Percentiles rank a stretch among this genome's conserved stretches.
These are phyloP conservation scores for Aspergillus chevalieri DNA, from an alignment of 2,329 filamentous ascomycete species.

Conservation along the genomic window DNA sequence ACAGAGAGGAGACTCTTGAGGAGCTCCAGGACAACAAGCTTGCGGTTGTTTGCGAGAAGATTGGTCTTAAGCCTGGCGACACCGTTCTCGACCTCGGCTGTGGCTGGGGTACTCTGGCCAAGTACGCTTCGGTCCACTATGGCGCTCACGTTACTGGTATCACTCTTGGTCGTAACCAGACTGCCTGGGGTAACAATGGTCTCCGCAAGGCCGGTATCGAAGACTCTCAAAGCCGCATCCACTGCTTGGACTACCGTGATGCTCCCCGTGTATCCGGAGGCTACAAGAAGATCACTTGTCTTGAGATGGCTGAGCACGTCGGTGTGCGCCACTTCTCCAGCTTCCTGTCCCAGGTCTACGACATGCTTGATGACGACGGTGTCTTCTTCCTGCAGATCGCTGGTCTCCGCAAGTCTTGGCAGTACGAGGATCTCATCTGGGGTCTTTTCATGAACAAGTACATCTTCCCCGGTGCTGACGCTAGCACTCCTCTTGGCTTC, in stretches of 20 bases:
- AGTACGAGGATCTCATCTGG: slow-evolving; percentile 97
- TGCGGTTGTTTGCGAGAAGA: slow-evolving; percentile 91
- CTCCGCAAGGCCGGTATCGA: slow-evolving; percentile 74
- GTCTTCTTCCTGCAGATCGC: slow-evolving; percentile 94
- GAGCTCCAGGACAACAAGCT: slow-evolving; percentile 98
- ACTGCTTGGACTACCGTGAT: slow-evolving; percentile 97
- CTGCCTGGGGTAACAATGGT: slow-evolving; percentile 89
- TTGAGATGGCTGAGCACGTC: slow-evolving; percentile 99
- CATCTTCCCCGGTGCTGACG: slow-evolving; percentile 94
- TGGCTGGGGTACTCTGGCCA: slow-evolving; percentile 93
- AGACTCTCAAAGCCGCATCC: slow-evolving; percentile 82
- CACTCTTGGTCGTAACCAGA: slow-evolving; percentile 93
- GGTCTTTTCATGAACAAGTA: slow-evolving; percentile 99
- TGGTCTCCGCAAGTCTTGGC: slow-evolving; percentile 89
- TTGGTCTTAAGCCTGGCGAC: slow-evolving; percentile 74
- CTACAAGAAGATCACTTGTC: slow-evolving; percentile 93
- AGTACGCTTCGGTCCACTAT: slow-evolving; percentile 89
- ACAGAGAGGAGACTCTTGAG: slow-evolving; percentile 83
- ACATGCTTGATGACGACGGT: slow-evolving; percentile 96
- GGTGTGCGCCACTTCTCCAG: slow-evolving; percentile 78
- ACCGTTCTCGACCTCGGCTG: slow-evolving; percentile 89
- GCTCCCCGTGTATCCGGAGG: slow-evolving; percentile 70
- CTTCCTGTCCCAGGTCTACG: slow-evolving; percentile 81
- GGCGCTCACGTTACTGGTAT: slow-evolving; percentile 80
- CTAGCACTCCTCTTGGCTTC: slow-evolving; percentile 84